A percentile compares a stretch with the other conserved stretches of the same genome.
Conservation (phyloP, 257 asterid genomes). For the Linderniella brevidens region DNA sequence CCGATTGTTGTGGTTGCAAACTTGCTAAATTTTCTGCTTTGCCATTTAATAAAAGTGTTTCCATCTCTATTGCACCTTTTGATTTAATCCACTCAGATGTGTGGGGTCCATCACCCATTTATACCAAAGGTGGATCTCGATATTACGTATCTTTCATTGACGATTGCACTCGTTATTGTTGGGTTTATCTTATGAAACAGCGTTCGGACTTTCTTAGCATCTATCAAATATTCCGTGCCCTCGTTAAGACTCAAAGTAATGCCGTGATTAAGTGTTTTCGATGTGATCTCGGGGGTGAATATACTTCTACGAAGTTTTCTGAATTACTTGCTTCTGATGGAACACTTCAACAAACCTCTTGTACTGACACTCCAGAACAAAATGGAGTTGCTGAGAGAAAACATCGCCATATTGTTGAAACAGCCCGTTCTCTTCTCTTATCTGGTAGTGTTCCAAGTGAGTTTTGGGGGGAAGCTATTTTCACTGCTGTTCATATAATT, state of each 20-base stretch:
- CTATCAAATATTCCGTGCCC: not conserved
- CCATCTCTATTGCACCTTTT: not conserved
- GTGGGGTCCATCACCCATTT: not conserved
- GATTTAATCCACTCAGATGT: slow-evolving; percentile 11
- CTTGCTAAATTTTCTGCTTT: not conserved
- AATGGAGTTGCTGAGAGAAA: slow-evolving; percentile 1
- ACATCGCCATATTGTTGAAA: slow-evolving; percentile 1
- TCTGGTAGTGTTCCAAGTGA: not conserved
- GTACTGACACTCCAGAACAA: not conserved
- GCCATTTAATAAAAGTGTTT: not conserved
- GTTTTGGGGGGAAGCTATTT: not conserved
- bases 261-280: not conserved
- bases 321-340: slow-evolving; percentile 1
- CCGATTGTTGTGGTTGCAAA: slow-evolving; percentile 4
- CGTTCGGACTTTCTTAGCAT: not conserved
- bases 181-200: not conserved
- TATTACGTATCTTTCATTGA: slow-evolving; percentile 1
- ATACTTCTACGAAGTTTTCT: not conserved
- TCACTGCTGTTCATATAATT: not conserved
- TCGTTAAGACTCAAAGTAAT: not conserved
- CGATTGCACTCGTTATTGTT: not conserved
- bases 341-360: not conserved
- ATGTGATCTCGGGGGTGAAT: not conserved
- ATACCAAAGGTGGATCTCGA: not conserved
- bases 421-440: not conserved